A percentile compares a stretch with the other conserved stretches of the same genome.
phyloP scores from a whole-genome alignment of 2,329 filamentous ascomycete genomes.

The Claviceps humidiphila region DNA sequence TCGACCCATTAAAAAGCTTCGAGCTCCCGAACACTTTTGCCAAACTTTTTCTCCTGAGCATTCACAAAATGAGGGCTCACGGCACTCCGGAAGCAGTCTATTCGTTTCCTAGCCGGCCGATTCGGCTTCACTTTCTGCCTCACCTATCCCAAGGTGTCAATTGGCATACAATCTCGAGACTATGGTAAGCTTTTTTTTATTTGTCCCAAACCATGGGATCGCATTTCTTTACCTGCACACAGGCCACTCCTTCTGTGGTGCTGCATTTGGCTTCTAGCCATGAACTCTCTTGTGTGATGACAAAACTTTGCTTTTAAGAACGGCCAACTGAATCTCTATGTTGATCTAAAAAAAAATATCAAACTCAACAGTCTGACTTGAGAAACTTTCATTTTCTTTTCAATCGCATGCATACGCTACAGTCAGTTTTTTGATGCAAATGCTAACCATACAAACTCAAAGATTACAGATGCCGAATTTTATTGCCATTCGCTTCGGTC shows the following conservation, averaged over 20 bases:
- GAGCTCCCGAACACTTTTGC: background rate
- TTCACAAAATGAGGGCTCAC: background rate
- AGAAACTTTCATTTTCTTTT: background rate
- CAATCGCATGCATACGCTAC: too few relatives aligned
- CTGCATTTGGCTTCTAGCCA: slow-evolving; percentile 1
- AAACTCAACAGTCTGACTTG: slow-evolving; percentile 52
- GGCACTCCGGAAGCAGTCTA: background rate
- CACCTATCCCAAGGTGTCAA: too few relatives aligned
- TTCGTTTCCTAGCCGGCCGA: too few relatives aligned
- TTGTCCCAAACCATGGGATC: background rate
- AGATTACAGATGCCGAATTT: background rate
- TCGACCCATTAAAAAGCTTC: slow-evolving; percentile 1
- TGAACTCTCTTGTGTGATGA: slow-evolving; percentile 34
- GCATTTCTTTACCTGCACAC: background rate
- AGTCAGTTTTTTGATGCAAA: background rate
- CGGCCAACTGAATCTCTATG: slow-evolving; percentile 51
- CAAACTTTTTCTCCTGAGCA: background rate
- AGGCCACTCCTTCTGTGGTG: slow-evolving; percentile 1
- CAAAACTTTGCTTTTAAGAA: slow-evolving; percentile 43
- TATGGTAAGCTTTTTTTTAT: slow-evolving; percentile 4
- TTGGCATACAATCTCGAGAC: background rate
- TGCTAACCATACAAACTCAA: background rate
- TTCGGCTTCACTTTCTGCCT: too few relatives aligned
- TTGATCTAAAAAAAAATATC: slow-evolving; percentile 42
- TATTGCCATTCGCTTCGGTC: background rate